phyloP scores from a whole-genome alignment of 1,284 basidiomycete species.

The Tylopilus sp. region DNA sequence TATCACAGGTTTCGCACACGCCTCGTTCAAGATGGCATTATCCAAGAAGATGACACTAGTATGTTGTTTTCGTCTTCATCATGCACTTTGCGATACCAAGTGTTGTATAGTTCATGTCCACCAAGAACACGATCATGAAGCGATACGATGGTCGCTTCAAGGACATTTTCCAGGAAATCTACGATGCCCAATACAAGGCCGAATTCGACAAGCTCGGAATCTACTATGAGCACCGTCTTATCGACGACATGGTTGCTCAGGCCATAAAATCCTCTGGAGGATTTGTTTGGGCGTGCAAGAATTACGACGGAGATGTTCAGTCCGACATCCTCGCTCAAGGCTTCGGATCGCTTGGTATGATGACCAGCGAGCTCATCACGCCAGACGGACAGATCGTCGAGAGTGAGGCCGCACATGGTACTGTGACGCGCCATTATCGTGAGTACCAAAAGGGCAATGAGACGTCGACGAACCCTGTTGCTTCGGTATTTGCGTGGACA shows the following conservation, averaged over 20 bases:
- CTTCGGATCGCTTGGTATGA: conserved; percentile 93
- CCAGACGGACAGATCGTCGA: conserved; percentile 92
- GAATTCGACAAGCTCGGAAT: conserved; percentile 81
- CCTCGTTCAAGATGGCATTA: conserved; percentile 98
- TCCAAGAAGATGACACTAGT: conserved; percentile 90
- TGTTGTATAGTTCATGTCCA: conserved; percentile 81
- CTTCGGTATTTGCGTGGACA: conserved; percentile 99
- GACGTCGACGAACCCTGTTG: conserved; percentile 97
- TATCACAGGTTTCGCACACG: conserved; percentile 93
- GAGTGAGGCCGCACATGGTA: conserved; percentile 94
- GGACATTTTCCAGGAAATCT: conserved; percentile 97
- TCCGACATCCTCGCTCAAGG: conserved; percentile 93
- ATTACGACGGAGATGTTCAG: conserved; percentile 96
- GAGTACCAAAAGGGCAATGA: conserved; percentile 96
- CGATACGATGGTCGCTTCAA: conserved; percentile 98
- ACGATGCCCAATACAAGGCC: conserved; percentile 79
- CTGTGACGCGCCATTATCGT: conserved; percentile 94
- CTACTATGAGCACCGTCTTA: conserved; percentile 96
- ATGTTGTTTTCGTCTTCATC: conserved; percentile 25
- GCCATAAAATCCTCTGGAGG: conserved; percentile 95
- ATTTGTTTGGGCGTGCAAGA: conserved; percentile 97
- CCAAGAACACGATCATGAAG: conserved; percentile 96
- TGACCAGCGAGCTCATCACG: conserved; percentile 96
- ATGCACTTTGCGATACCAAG: not conserved
- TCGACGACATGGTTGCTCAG: conserved; percentile 97